Conservation (phyloP, 768 basidiomycete species). For the Pleurotus djamor region DNA sequence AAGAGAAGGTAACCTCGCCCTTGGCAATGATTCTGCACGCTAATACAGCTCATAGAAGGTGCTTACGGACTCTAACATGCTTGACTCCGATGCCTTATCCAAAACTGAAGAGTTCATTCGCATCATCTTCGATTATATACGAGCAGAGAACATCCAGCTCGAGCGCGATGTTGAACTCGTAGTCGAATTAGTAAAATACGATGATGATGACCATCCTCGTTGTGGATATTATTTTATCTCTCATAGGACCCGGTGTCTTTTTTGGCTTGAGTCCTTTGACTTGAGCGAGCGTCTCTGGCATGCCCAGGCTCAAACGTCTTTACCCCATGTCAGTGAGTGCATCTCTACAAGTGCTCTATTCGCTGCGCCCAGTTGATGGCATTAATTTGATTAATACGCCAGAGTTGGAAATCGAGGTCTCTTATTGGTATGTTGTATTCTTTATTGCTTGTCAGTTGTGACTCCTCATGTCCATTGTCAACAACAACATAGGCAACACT, state of each 20-base stretch:
- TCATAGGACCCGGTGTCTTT: constrained; percentile 28
- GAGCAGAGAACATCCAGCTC: constrained; percentile 3
- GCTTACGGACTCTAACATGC: constrained; percentile 23
- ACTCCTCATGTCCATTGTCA: constrained; percentile 4
- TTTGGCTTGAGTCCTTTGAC: constrained; percentile 40
- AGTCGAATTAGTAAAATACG: constrained; percentile 26
- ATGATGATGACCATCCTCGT: constrained; percentile 14
- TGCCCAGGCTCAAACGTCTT: constrained; percentile 20
- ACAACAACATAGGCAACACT: background rate
- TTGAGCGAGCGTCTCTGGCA: constrained; percentile 14
- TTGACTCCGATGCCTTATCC: constrained; percentile 9
- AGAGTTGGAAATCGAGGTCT: constrained; percentile 30
- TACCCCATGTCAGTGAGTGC: constrained; percentile 25
- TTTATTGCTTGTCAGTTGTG: no score
- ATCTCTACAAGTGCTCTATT: background rate
- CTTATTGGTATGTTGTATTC: constrained; percentile 28
- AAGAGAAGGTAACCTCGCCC: background rate
- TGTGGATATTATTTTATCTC: constrained; percentile 46
- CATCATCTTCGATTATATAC: constrained; percentile 16
- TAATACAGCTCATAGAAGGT: constrained; percentile 8
- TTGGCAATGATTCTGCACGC: background rate
- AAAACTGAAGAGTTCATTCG: constrained; percentile 15
- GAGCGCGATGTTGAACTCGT: constrained; percentile 33
- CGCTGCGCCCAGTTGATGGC: background rate
- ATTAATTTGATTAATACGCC: background rate